Evolutionary conservation across 2,329 filamentous ascomycete species (phyloP), one percentile per base, ranked within the genome.

Genomic region (Fusarium pininemorale): DNA sequence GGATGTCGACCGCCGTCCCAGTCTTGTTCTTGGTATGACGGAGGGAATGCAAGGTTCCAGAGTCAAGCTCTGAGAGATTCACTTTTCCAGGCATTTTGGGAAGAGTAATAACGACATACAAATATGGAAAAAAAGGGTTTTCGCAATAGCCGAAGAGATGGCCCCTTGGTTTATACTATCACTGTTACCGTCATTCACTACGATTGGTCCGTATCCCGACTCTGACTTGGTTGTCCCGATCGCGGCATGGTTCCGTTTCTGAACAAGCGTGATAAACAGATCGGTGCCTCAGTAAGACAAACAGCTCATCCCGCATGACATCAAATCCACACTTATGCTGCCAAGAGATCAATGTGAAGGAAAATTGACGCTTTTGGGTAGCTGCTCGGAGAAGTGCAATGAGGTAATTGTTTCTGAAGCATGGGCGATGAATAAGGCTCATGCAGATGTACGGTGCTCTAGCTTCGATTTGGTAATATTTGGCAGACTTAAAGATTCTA

Each of bases 131-230:
- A 24, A 24, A 24, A 24, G 9, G 5, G 0, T 5, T 20, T 12
- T 15, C 5, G 1, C 2, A 28, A 28, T 22, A 8, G 4, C 6
- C 3, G 0, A 28, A 3, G 44, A 22, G 24, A 28, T 28, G 7
- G 1, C 3, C 1, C 7, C 4, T n/a, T 18, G 15, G 5, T 30
- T 30, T 30, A n/a, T 30, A 30, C 7, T n/a, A 2, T 13, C 5
- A 13, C 2, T 32, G 4, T 14, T 13, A 18, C 28, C 5, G 15
- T 18, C 5, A 32, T 5, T 14, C 4, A 50, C 18, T 0, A 7
- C 11, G 6, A 13, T 4, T 18, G 15, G 11, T 5, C 15, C 18
- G 7, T 13, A 5, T 32, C 47, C 11, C 13, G 16, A 14, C 10
- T 18, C 6, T 3, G 7, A 22, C 18, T 6, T 24, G 3, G 1